Conservation (phyloP, 2,329 filamentous ascomycete species). For the Pseudogymnoascus destructans region DNA sequence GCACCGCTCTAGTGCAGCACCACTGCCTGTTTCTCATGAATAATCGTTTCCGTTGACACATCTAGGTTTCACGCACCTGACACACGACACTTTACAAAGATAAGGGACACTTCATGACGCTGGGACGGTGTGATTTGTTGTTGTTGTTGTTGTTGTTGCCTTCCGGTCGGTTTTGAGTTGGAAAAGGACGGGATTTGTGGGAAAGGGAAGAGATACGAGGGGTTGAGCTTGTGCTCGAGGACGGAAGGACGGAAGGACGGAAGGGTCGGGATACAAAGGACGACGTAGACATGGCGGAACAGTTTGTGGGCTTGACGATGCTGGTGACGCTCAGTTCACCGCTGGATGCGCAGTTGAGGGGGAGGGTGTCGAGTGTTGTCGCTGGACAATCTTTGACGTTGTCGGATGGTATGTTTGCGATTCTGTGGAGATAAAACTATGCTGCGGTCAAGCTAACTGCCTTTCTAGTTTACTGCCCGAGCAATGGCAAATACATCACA, state of each 20-base stretch:
- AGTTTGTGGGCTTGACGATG: slow-evolving; percentile 28
- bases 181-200: background rate
- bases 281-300: slow-evolving; percentile 20
- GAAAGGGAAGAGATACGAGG: background rate
- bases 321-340: slow-evolving; percentile 26
- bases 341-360: slow-evolving; percentile 25
- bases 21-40: background rate
- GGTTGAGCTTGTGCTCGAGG: background rate
- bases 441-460: slow-evolving; percentile 3
- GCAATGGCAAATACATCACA: slow-evolving; percentile 23
- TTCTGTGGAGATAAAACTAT: background rate
- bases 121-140: background rate
- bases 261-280: background rate
- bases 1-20: background rate
- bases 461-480: slow-evolving; percentile 21
- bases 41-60: background rate
- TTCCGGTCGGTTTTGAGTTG: background rate
- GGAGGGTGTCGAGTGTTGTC: slow-evolving; percentile 25
- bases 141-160: background rate
- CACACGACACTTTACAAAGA: background rate
- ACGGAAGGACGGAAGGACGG: background rate
- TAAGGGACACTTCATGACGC: background rate
- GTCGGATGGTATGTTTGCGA: slow-evolving; percentile 21
- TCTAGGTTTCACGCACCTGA: background rate
- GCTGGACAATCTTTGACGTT: slow-evolving; percentile 26